phyloP scores from a whole-genome alignment of 495 filamentous ascomycete species.

The Tuber indicum region DNA sequence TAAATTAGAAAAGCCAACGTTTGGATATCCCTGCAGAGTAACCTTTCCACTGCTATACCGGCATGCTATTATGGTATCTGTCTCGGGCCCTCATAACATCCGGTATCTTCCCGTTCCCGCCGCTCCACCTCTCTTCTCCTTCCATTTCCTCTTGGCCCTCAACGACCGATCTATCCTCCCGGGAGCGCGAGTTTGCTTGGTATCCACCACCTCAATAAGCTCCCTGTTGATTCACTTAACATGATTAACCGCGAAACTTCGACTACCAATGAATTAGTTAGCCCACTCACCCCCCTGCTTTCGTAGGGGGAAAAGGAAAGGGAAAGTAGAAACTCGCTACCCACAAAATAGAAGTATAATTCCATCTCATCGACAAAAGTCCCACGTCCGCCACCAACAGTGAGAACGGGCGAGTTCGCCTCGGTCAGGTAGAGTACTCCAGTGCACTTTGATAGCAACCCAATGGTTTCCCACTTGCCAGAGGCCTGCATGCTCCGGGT shows the following conservation, averaged over 20 bases:
- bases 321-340: slow-evolving; percentile 21
- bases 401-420: slow-evolving; percentile 21
- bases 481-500: slow-evolving; percentile 3
- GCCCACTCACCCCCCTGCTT: not conserved
- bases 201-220: slow-evolving; percentile 35
- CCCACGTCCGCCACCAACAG: slow-evolving; percentile 27
- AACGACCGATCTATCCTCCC: slow-evolving; percentile 24
- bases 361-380: slow-evolving; percentile 31
- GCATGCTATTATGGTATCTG: not conserved
- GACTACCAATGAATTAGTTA: slow-evolving; percentile 15
- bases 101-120: not conserved
- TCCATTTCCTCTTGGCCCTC: slow-evolving; percentile 16
- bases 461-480: slow-evolving; percentile 28
- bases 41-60: not conserved
- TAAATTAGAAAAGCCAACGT: not conserved
- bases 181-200: slow-evolving; percentile 25
- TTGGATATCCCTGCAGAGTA: slow-evolving; percentile 7
- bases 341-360: slow-evolving; percentile 29
- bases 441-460: slow-evolving; percentile 22
- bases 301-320: not conserved
- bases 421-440: slow-evolving; percentile 13
- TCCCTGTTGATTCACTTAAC: slow-evolving; percentile 30
- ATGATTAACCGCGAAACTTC: slow-evolving; percentile 29
- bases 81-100: not conserved
- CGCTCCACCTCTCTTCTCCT: not conserved